Evolutionary conservation across 1,284 basidiomycete species (phyloP).

Genomic region (Xanthoconium separans): DNA sequence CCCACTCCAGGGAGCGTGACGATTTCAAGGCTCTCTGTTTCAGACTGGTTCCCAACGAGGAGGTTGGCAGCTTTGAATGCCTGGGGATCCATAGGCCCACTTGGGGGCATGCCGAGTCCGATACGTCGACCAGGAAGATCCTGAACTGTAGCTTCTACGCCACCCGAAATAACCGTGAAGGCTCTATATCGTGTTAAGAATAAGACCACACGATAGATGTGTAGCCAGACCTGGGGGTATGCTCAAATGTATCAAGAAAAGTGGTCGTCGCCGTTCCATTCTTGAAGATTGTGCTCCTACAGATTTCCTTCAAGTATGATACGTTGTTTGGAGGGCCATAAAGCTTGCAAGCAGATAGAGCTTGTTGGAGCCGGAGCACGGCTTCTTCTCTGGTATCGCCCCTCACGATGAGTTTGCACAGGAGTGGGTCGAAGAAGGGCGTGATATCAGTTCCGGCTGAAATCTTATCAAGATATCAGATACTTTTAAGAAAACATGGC

Average conservation of each 20-base stretch:
- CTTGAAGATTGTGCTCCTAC: conserved; percentile 41
- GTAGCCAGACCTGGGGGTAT: conserved; percentile 39
- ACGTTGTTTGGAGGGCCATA: conserved; percentile 58
- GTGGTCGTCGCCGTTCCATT: conserved; percentile 53
- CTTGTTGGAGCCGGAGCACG: conserved; percentile 37
- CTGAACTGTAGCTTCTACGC: conserved; percentile 63
- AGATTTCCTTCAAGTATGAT: conserved; percentile 49
- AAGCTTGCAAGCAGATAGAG: conserved; percentile 39
- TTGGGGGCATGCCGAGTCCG: conserved; percentile 63
- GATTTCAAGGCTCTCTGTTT: conserved; percentile 61
- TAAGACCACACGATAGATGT: not conserved
- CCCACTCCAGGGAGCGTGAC: conserved; percentile 39
- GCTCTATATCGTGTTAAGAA: conserved; percentile 33
- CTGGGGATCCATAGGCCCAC: conserved; percentile 65
- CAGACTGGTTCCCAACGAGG: conserved; percentile 56
- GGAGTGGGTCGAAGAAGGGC: conserved; percentile 57
- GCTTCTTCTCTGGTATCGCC: conserved; percentile 43
- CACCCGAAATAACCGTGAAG: conserved; percentile 56
- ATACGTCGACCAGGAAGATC: conserved; percentile 60
- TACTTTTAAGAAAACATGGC: not conserved
- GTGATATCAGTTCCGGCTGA: conserved; percentile 54
- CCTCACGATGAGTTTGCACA: conserved; percentile 54
- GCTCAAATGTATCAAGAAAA: conserved; percentile 52
- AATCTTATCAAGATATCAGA: conserved; percentile 34
- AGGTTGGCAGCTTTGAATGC: conserved; percentile 62